Conservation (phyloP, 129 eudicot genomes). For the Artemisia annua region DNA sequence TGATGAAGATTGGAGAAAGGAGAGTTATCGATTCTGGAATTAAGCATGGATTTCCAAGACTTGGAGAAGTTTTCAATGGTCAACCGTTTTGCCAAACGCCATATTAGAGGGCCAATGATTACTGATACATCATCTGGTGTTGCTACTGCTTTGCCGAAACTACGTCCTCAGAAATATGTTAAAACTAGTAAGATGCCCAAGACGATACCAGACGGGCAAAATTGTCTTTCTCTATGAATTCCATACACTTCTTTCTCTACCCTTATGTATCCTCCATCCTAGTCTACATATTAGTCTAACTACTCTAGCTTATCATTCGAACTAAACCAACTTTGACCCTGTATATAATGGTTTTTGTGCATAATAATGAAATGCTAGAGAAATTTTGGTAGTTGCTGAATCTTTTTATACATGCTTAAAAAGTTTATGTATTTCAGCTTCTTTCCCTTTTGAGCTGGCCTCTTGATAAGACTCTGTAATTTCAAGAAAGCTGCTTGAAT, state of each 20-base stretch:
- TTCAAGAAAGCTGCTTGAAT: no score
- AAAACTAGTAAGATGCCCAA: conserved; percentile 56
- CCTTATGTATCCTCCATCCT: conserved; percentile 22
- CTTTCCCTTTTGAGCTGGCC: no score
- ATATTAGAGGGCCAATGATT: conserved; percentile 35
- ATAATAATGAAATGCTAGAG: conserved; percentile 30
- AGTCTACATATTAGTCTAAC: conserved; percentile 28
- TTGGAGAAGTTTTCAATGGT: conserved; percentile 56
- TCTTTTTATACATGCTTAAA: not conserved
- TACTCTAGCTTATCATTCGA: conserved; percentile 24
- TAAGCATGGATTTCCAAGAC: conserved; percentile 55
- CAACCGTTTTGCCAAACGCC: conserved; percentile 78
- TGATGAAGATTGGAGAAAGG: conserved; percentile 64
- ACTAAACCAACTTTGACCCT: conserved; percentile 26
- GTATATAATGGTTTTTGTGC: conserved; percentile 41
- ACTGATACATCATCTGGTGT: conserved; percentile 39
- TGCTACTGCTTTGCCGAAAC: conserved; percentile 27
- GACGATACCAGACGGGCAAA: conserved; percentile 47
- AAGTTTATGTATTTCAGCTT: conserved; percentile 8
- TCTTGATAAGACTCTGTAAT: no score
- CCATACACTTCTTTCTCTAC: conserved; percentile 14
- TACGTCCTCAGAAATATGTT: conserved; percentile 49
- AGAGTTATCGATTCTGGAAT: conserved; percentile 45
- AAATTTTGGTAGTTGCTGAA: conserved; percentile 27
- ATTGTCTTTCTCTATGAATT: conserved; percentile 61